Percentiles rank a stretch among this genome's conserved stretches.
phyloP scores from a whole-genome alignment of 1,139 yeast species.

The Candida neerlandica region DNA sequence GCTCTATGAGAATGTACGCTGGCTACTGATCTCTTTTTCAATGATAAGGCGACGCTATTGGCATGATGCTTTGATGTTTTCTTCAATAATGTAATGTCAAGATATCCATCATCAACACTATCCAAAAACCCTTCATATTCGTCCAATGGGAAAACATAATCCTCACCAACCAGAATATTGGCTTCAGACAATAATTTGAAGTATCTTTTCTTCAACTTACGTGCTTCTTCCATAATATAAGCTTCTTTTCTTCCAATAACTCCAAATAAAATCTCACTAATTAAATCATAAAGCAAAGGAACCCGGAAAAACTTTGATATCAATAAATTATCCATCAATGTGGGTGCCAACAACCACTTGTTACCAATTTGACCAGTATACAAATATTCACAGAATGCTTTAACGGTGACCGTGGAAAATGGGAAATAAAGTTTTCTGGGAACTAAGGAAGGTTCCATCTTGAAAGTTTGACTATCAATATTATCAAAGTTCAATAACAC shows the following conservation, averaged over 20 bases:
- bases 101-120: conserved; percentile 61
- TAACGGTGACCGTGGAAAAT: conserved; percentile 59
- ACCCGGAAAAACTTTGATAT: conserved; percentile 66
- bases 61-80: conserved; percentile 40
- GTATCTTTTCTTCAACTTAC: conserved; percentile 34
- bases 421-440: conserved; percentile 74
- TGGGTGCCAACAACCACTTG: conserved; percentile 68
- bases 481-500: conserved; percentile 41
- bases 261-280: conserved; percentile 68
- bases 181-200: conserved; percentile 28
- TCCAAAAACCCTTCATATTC: conserved; percentile 79
- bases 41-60: conserved; percentile 19
- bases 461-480: conserved; percentile 34
- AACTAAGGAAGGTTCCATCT: conserved; percentile 59
- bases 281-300: conserved; percentile 67
- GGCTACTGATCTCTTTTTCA: conserved; percentile 20
- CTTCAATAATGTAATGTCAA: conserved; percentile 57
- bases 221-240: conserved; percentile 46
- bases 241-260: conserved; percentile 68
- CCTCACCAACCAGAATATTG: conserved; percentile 24
- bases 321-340: conserved; percentile 63
- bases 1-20: conserved; percentile 6
- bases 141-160: conserved; percentile 43
- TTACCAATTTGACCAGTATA: conserved; percentile 80
- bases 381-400: conserved; percentile 69